Conservation (phyloP, 2,329 filamentous ascomycete species). For the Penicillium italicum region DNA sequence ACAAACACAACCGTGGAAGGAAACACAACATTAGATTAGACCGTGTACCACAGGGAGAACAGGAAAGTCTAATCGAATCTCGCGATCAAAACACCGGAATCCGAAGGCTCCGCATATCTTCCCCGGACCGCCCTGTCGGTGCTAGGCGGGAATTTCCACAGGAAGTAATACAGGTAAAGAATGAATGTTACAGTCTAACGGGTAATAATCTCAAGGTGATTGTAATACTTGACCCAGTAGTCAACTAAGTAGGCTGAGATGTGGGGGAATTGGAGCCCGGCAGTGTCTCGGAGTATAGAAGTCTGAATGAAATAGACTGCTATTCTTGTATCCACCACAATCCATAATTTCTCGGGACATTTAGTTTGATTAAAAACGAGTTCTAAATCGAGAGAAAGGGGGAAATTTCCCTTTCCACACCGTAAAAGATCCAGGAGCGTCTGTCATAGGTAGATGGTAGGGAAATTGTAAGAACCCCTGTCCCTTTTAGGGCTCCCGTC, state of each 20-base stretch:
- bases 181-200: slow-evolving; percentile 3
- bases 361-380: neutral
- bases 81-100: slow-evolving; percentile 24
- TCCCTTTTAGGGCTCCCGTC: slow-evolving; percentile 11
- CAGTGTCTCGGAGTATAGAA: slow-evolving; percentile 19
- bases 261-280: slow-evolving; percentile 26
- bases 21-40: neutral
- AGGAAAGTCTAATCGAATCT: slow-evolving; percentile 11
- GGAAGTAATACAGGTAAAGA: slow-evolving; percentile 12
- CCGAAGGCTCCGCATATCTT: slow-evolving; percentile 27
- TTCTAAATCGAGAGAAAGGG: neutral
- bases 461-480: neutral
- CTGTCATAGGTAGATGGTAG: neutral
- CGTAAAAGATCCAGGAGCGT: neutral
- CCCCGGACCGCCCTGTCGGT: slow-evolving; percentile 29
- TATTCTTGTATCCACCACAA: slow-evolving; percentile 13
- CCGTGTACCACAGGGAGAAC: slow-evolving; percentile 17
- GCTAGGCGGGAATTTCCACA: slow-evolving; percentile 17
- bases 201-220: neutral
- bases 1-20: slow-evolving; percentile 1
- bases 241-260: neutral
- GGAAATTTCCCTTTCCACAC: neutral
- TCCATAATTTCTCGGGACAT: slow-evolving; percentile 13
- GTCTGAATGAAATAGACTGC: slow-evolving; percentile 23
- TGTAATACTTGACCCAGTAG: neutral